Evolutionary conservation across 2,329 filamentous ascomycete species (phyloP).

Genomic region (Pseudogymnoascus sp.): DNA sequence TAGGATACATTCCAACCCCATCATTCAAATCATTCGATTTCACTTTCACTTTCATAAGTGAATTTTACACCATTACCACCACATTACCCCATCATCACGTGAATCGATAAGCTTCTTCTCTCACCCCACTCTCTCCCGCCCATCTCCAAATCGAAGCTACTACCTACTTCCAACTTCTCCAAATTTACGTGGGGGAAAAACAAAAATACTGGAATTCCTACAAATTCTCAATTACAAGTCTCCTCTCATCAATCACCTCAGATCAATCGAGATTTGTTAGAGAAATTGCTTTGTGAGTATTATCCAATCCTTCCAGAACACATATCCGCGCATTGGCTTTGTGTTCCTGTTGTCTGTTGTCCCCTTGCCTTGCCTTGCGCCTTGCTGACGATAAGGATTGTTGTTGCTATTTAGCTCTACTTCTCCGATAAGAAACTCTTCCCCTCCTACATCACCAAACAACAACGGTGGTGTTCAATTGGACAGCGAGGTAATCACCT

Average conservation of each 20-base stretch:
- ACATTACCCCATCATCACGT: neutral
- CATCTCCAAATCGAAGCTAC: neutral
- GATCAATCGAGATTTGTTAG: neutral
- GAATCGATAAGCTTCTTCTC: conserved; percentile 1
- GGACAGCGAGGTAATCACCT: conserved; percentile 5
- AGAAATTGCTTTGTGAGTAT: neutral
- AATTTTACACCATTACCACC: neutral
- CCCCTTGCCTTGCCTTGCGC: neutral
- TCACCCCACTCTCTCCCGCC: neutral
- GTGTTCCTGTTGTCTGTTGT: neutral
- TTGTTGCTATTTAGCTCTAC: neutral
- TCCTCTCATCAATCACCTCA: neutral
- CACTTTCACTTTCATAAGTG: neutral
- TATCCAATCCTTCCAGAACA: conserved; percentile 3
- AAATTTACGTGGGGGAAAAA: conserved; percentile 1
- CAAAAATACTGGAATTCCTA: neutral
- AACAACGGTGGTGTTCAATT: conserved; percentile 6
- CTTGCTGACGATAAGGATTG: neutral
- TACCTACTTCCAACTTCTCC: neutral
- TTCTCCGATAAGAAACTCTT: neutral
- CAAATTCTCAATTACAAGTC: neutral
- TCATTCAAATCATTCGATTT: neutral
- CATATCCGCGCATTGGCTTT: neutral
- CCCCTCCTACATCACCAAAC: conserved; percentile 2
- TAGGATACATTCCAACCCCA: conserved; percentile 1